Evolutionary conservation across 495 filamentous ascomycete genomes (phyloP), one percentile per base, ranked within the genome.

Genomic region (Penicillium atrosanguineum): DNA sequence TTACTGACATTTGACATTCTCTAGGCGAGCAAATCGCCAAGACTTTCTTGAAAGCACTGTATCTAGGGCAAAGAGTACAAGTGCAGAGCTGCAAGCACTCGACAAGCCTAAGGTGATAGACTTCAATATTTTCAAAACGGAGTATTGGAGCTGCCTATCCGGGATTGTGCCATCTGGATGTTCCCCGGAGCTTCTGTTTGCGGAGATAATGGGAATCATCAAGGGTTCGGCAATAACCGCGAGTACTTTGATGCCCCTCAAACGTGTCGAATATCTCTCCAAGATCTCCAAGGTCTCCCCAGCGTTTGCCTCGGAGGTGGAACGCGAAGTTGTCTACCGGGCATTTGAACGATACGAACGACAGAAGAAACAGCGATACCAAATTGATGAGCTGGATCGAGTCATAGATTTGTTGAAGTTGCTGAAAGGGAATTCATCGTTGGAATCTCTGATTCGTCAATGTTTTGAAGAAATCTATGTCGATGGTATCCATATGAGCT

Each of bases 201-300:
- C 69, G 0, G 74, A 78, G 21, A 78, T 78, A 6, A 68, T 78
- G 69, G 74, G 74, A 26, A 64, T 72, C 0, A 70, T 78, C 36
- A 75, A 77, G 49, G 74, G 74, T 8, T 76, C 68, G 0, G 42
- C 29, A 31, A 23, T 49, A 0, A 55, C 50, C 3, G 47, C 47
- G 0, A 42, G 57, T 16, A 51, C 52, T 2, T 50, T 77, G 14
- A 38, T 18, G 34, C 41, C 68, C 2, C 55, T 77, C 8, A 28
- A 40, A 0, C 57, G 65, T 9, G 53, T 55, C 0, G 67, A 76
- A 25, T 78, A 78, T 40, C 31, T 61, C 8, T 19, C 36, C 2
- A 60, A 36, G 44, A 61, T 61, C 41, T 49, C 52, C 16, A 55
- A 63, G 19, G 38, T 52, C 28, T 72, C 58, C 9, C 70, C 65